phyloP scores from a whole-genome alignment of 768 basidiomycete genomes.

The Leccinum subtestaceum region DNA sequence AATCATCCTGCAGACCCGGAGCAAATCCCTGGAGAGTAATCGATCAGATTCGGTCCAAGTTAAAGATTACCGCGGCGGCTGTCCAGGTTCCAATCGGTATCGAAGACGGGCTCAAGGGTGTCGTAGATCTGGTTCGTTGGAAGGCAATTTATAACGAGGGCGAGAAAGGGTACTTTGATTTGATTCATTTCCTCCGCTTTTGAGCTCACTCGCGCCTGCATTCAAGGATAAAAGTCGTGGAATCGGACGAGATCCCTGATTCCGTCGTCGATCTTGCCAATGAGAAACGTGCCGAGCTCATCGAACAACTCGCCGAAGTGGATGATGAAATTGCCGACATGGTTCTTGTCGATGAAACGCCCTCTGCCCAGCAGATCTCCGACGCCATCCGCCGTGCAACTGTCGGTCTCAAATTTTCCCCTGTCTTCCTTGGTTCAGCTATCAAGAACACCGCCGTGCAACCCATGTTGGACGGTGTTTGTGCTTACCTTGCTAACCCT shows the following conservation, averaged over 20 bases:
- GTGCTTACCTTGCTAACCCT: constrained; percentile 91
- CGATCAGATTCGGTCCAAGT: constrained; percentile 85
- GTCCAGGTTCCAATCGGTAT: constrained; percentile 93
- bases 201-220: not conserved
- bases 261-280: constrained; percentile 70
- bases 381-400: constrained; percentile 89
- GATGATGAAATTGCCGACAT: constrained; percentile 95
- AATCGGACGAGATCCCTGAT: constrained; percentile 85
- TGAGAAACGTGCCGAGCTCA: constrained; percentile 84
- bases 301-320: constrained; percentile 94
- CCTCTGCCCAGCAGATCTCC: constrained; percentile 69
- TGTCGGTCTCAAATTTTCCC: constrained; percentile 84
- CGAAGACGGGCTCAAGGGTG: constrained; percentile 84
- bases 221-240: constrained; percentile 67
- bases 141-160: constrained; percentile 94
- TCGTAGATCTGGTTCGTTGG: constrained; percentile 94
- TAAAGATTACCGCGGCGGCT: constrained; percentile 89
- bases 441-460: constrained; percentile 98
- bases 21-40: constrained; percentile 97
- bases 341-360: constrained; percentile 79
- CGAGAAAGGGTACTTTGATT: constrained; percentile 75
- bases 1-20: constrained; percentile 61
- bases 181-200: not conserved
- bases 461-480: constrained; percentile 90
- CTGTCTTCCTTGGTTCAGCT: constrained; percentile 95